Conservation (phyloP, 352 stramenopile genomes). For the Pythium oligandrum region DNA sequence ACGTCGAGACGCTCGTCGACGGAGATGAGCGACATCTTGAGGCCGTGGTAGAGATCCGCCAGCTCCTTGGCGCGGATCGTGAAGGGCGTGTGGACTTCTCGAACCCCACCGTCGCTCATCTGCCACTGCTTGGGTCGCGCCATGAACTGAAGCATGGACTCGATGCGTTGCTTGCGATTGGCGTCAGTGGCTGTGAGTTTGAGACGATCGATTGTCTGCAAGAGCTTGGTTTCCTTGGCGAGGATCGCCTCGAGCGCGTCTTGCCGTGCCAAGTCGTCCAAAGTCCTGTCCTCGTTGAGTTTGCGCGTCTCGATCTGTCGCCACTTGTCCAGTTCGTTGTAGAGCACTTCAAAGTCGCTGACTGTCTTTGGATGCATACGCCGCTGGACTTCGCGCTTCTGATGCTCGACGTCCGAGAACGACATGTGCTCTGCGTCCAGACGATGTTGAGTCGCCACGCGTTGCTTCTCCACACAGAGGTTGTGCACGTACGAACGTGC, state of each 20-base stretch:
- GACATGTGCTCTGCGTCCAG: constrained; percentile 49
- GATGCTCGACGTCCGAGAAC: constrained; percentile 37
- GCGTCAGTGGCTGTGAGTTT: constrained; percentile 77
- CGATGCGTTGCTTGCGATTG: constrained; percentile 81
- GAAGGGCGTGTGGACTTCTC: constrained; percentile 88
- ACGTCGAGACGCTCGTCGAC: constrained; percentile 89
- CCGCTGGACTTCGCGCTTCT: constrained; percentile 74
- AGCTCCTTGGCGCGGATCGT: constrained; percentile 88
- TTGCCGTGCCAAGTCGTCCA: constrained; percentile 23
- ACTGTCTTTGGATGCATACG: constrained; percentile 85
- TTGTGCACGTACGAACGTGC: constrained; percentile 43
- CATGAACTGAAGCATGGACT: constrained; percentile 88
- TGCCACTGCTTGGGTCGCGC: constrained; percentile 89
- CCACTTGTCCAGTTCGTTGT: constrained; percentile 94
- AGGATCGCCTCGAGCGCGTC: constrained; percentile 62
- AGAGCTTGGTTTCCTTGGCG: constrained; percentile 77
- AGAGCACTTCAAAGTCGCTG: constrained; percentile 88
- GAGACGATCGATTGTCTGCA: constrained; percentile 88
- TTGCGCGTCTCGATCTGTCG: constrained; percentile 82
- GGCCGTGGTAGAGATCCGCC: constrained; percentile 78
- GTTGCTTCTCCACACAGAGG: constrained; percentile 34
- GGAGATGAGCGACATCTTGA: constrained; percentile 45
- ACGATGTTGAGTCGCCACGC: constrained; percentile 22
- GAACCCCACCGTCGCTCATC: constrained; percentile 86
- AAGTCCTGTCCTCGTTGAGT: constrained; percentile 33